These are phyloP conservation scores for Schizopora paradoxa DNA, from an alignment of 1,284 basidiomycete species.

Conservation along the genomic window DNA sequence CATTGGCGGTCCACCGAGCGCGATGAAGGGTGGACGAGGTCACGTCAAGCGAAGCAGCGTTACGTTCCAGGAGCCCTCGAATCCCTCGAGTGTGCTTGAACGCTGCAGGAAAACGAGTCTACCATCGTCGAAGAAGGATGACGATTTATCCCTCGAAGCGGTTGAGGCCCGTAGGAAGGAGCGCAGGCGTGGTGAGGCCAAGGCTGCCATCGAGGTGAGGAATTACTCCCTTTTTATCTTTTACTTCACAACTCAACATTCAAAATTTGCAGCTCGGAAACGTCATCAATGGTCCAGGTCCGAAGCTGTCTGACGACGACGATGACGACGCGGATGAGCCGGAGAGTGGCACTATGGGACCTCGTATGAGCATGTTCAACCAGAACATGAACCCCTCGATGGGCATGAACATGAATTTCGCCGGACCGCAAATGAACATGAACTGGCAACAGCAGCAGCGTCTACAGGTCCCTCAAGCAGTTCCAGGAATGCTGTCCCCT, in stretches of 20 bases:
- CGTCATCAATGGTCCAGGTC: slow-evolving; percentile 69
- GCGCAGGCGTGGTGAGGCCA: slow-evolving; percentile 49
- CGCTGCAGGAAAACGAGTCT: slow-evolving; percentile 8
- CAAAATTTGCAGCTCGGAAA: slow-evolving; percentile 59
- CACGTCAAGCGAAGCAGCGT: slow-evolving; percentile 15
- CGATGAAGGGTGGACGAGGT: slow-evolving; percentile 16
- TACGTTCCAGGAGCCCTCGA: slow-evolving; percentile 16
- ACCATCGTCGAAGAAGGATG: neutral
- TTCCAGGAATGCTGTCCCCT: slow-evolving; percentile 22
- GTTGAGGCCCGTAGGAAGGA: slow-evolving; percentile 37
- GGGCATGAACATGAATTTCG: slow-evolving; percentile 7
- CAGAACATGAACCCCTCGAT: slow-evolving; percentile 5
- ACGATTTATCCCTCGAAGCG: slow-evolving; percentile 4
- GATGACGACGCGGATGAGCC: slow-evolving; percentile 33
- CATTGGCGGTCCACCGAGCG: slow-evolving; percentile 12
- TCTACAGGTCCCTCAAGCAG: too few relatives aligned
- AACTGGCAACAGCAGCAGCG: neutral
- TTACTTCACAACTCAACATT: slow-evolving; percentile 7
- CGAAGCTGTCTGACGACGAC: slow-evolving; percentile 47
- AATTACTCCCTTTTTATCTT: slow-evolving; percentile 17
- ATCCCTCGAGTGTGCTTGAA: slow-evolving; percentile 9
- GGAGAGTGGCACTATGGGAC: slow-evolving; percentile 15
- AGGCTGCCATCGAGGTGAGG: slow-evolving; percentile 73
- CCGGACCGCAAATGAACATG: too few relatives aligned
- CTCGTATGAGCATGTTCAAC: slow-evolving; percentile 38